Evolutionary conservation across 352 stramenopile species (phyloP).

Genomic region (Globisporangium cystogenes): DNA sequence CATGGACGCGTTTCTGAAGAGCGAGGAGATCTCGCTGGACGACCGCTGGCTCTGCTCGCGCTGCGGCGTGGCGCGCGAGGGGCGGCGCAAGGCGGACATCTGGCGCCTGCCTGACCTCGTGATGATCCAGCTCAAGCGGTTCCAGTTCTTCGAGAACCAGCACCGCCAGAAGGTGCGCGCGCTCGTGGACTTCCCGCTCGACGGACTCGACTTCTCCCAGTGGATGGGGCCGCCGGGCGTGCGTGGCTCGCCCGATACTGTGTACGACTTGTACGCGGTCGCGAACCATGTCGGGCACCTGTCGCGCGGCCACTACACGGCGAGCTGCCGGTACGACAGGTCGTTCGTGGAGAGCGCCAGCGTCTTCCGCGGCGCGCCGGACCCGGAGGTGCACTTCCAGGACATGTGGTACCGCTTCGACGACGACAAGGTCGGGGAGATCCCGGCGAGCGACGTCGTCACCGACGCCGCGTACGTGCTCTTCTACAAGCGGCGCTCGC

Average conservation of each 20-base stretch:
- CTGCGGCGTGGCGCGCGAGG: constrained; percentile 56
- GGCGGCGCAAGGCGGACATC: constrained; percentile 53
- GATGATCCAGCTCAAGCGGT: constrained; percentile 88
- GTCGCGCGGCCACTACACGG: constrained; percentile 94
- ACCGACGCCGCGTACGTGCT: constrained; percentile 89
- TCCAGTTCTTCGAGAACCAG: constrained; percentile 84
- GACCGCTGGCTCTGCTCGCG: constrained; percentile 71
- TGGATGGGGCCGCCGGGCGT: constrained; percentile 39
- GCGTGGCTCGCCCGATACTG: constrained; percentile 1
- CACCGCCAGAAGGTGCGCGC: constrained; percentile 79
- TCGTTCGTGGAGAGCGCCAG: constrained; percentile 55
- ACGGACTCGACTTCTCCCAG: constrained; percentile 72
- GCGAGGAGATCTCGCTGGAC: constrained; percentile 65
- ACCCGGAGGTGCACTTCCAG: constrained; percentile 34
- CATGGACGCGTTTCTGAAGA: constrained; percentile 65
- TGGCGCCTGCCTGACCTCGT: constrained; percentile 76
- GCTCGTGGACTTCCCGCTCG: constrained; percentile 75
- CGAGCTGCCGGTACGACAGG: constrained; percentile 69
- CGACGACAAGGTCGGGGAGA: constrained; percentile 76
- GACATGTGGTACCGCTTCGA: constrained; percentile 83
- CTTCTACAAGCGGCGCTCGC: constrained; percentile 85
- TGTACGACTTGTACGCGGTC: constrained; percentile 97
- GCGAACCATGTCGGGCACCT: constrained; percentile 97
- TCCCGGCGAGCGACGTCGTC: constrained; percentile 61
- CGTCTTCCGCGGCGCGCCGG: constrained; percentile 32